These are phyloP conservation scores for Fusarium avenaceum DNA, from an alignment of 2,329 filamentous ascomycete genomes.

Conservation along the genomic window DNA sequence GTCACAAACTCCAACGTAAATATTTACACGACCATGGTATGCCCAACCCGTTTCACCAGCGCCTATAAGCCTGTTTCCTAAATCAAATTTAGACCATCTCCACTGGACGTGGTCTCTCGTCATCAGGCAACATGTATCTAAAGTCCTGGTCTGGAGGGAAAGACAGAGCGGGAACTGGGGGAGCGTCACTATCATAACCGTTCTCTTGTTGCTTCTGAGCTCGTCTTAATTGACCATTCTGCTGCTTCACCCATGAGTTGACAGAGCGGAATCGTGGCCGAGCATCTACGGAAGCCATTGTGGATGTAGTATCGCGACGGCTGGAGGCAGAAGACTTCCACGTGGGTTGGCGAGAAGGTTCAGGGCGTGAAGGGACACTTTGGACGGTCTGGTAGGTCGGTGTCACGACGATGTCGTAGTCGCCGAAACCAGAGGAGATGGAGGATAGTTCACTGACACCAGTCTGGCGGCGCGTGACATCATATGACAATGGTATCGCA, in stretches of 20 bases:
- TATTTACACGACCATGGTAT: constrained; percentile 19
- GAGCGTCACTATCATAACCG: constrained; percentile 49
- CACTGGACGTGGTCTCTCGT: constrained; percentile 61
- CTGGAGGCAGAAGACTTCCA: constrained; percentile 34
- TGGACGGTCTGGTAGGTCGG: constrained; percentile 43
- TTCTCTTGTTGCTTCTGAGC: constrained; percentile 56
- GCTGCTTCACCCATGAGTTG: constrained; percentile 75
- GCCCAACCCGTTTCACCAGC: constrained; percentile 27
- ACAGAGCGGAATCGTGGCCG: constrained; percentile 70
- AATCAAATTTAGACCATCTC: constrained; percentile 45
- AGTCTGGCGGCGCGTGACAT: constrained; percentile 47
- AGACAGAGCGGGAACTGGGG: constrained; percentile 56
- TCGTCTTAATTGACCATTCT: constrained; percentile 67
- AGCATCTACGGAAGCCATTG: constrained; percentile 65
- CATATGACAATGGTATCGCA: constrained; percentile 36
- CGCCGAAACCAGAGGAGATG: constrained; percentile 74
- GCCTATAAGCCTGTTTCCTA: constrained; percentile 5
- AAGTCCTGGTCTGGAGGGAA: constrained; percentile 63
- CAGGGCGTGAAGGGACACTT: constrained; percentile 34
- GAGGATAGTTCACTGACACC: constrained; percentile 68
- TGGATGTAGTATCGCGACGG: constrained; percentile 66
- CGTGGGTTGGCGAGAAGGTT: constrained; percentile 30
- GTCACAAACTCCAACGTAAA: constrained; percentile 15
- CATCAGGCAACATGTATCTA: constrained; percentile 65
- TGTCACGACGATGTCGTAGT: constrained; percentile 69